phyloP scores from a whole-genome alignment of 371 early-diverging fungal genomes.

The Phascolomyces articulosus region DNA sequence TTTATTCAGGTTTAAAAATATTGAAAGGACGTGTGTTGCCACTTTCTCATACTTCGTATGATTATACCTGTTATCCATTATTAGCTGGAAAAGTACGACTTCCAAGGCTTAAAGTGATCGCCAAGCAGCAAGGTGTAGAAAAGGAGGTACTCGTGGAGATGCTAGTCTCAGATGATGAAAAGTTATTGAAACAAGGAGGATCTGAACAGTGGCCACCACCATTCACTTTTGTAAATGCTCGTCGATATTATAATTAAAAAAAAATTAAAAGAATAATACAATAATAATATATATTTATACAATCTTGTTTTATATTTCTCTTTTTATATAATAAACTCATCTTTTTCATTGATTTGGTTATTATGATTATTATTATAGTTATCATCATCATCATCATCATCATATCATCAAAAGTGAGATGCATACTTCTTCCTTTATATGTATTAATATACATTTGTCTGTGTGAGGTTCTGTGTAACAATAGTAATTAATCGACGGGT shows the following conservation, averaged over 20 bases:
- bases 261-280: not conserved
- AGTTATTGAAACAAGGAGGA: conserved; percentile 25
- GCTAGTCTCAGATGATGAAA: conserved; percentile 25
- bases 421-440: too few species aligned
- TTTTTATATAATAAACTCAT: too few species aligned
- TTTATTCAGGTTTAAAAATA: conserved; percentile 73
- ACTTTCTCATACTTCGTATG: conserved; percentile 29
- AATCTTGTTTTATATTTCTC: too few species aligned
- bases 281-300: too few species aligned
- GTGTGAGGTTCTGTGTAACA: not conserved
- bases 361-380: too few species aligned
- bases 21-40: conserved; percentile 63
- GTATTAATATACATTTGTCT: too few species aligned
- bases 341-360: too few species aligned
- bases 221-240: conserved; percentile 31
- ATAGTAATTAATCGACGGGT: not conserved
- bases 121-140: conserved; percentile 38
- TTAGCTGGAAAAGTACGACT: conserved; percentile 55
- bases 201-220: conserved; percentile 18
- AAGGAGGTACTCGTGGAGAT: conserved; percentile 40
- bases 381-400: too few species aligned
- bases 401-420: too few species aligned
- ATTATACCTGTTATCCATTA: conserved; percentile 52
- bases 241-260: conserved; percentile 18
- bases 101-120: conserved; percentile 55